Evolutionary conservation across 768 basidiomycete genomes (phyloP).

Genomic region (Asterophora lycoperdoides): DNA sequence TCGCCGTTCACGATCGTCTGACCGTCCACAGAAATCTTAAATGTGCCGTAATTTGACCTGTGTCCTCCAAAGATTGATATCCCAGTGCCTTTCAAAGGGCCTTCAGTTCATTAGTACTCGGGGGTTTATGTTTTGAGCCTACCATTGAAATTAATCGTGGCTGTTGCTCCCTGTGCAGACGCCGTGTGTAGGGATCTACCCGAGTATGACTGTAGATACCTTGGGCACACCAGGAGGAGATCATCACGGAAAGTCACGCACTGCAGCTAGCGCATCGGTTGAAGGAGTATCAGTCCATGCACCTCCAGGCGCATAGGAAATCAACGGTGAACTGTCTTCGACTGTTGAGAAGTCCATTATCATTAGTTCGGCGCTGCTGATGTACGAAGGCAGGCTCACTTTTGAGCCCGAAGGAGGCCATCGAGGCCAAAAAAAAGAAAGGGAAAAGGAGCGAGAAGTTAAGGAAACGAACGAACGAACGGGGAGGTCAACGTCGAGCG

Average conservation of each 20-base stretch:
- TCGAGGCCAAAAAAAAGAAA: constrained; percentile 34
- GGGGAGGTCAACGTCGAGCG: neutral
- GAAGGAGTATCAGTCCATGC: constrained; percentile 46
- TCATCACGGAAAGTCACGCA: constrained; percentile 18
- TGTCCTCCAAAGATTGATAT: constrained; percentile 48
- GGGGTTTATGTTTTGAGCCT: constrained; percentile 1
- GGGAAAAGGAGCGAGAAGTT: constrained; percentile 16
- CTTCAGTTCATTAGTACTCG: neutral
- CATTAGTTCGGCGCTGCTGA: neutral
- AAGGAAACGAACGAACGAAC: neutral
- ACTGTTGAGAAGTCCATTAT: constrained; percentile 29
- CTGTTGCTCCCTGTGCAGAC: constrained; percentile 41
- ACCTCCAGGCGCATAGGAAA: constrained; percentile 44
- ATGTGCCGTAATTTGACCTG: constrained; percentile 44
- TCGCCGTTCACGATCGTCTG: constrained; percentile 29
- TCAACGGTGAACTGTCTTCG: constrained; percentile 54
- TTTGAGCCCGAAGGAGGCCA: constrained; percentile 43
- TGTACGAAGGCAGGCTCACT: constrained; percentile 23
- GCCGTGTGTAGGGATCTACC: constrained; percentile 42
- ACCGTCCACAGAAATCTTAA: constrained; percentile 43
- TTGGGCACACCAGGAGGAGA: neutral
- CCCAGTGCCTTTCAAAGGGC: constrained; percentile 38
- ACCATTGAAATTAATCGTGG: constrained; percentile 50
- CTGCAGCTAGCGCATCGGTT: constrained; percentile 36
- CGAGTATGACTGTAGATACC: constrained; percentile 36